Evolutionary conservation across 306 rosid species (phyloP), one percentile per base, ranked within the genome.

Genomic region (Glycine tomentella): DNA sequence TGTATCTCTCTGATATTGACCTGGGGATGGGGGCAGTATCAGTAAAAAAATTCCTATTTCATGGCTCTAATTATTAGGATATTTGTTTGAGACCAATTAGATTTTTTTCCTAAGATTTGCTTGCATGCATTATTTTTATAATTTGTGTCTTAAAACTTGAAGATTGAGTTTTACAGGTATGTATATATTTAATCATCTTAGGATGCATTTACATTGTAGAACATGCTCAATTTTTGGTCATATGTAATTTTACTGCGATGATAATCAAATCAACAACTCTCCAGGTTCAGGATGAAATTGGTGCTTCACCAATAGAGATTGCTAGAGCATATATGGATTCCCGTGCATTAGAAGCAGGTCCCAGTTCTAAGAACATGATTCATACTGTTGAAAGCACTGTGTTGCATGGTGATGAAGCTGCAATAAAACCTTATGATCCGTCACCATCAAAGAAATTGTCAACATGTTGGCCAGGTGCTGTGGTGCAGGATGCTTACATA

Each of bases 291-390:
- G 92, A 85, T 74, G 89, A 84, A 66, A 79, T 93, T 68, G 88
- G 83, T 78, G 92, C 98, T 77, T 95, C 99, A 65, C 97, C 99
- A 58, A 68, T 87, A 48, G 94, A 91, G 14, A 89, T 95, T 88
- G 99, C 99, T 40, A 89, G 91, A 85, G 97, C 96, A 82, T 95
- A 89, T 83, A 95, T 95, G 97, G 87, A 83, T 84, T 87, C 86
- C 81, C 89, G 88, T 79, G 84, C 81, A 77, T 86, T 82, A 14
- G 97, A 90, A 79, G 82, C 75, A 58, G 90, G 88, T 74, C 67
- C 81, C 74, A 84, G 82, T 85, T 83, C 87, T 42, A 90, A 83
- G 87, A 78, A 65, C 78, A 48, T 44, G 52, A 56, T 67, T 53
- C 86, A 78, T 63, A 71, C 69, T 63, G 84, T 82, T 74, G 92